A percentile compares a stretch with the other conserved stretches of the same genome.
These are phyloP conservation scores for Prunus mira DNA, from an alignment of 306 rosid genomes.

Conservation along the genomic window DNA sequence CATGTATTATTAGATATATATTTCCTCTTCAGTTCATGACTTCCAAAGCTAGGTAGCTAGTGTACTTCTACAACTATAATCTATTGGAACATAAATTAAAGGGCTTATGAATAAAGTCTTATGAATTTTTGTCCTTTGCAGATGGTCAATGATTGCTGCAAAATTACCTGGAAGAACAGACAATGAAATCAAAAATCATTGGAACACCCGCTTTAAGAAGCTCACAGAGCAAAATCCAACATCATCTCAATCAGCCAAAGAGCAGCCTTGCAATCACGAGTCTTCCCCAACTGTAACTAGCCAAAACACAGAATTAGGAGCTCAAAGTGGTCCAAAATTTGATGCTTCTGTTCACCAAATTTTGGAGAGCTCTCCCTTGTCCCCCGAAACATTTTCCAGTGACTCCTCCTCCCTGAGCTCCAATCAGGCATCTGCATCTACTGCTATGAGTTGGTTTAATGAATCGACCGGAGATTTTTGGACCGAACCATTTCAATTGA, in stretches of 20 bases:
- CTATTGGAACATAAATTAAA: not conserved
- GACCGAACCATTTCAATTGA: constrained; percentile 50
- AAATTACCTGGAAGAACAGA: constrained; percentile 65
- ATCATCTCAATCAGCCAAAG: not conserved
- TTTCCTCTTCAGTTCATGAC: not conserved
- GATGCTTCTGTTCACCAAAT: constrained; percentile 9
- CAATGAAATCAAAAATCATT: constrained; percentile 64
- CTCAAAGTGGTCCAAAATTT: not conserved
- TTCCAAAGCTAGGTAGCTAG: not conserved
- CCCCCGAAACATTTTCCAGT: constrained; percentile 22
- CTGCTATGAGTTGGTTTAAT: not conserved
- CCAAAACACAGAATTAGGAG: constrained; percentile 16
- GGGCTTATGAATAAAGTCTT: no score
- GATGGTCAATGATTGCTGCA: constrained; percentile 70
- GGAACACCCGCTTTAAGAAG: constrained; percentile 66
- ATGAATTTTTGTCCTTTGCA: constrained; percentile 2
- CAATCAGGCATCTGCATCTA: constrained; percentile 9
- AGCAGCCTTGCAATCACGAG: not conserved
- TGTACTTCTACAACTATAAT: not conserved
- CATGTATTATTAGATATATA: not conserved
- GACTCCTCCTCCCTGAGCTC: constrained; percentile 13
- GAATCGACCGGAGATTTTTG: constrained; percentile 39
- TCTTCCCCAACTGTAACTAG: not conserved
- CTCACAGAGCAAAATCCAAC: not conserved
- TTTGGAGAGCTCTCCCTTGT: constrained; percentile 37